phyloP scores from a whole-genome alignment of 495 filamentous ascomycete genomes.

The Xylaria cubensis region DNA sequence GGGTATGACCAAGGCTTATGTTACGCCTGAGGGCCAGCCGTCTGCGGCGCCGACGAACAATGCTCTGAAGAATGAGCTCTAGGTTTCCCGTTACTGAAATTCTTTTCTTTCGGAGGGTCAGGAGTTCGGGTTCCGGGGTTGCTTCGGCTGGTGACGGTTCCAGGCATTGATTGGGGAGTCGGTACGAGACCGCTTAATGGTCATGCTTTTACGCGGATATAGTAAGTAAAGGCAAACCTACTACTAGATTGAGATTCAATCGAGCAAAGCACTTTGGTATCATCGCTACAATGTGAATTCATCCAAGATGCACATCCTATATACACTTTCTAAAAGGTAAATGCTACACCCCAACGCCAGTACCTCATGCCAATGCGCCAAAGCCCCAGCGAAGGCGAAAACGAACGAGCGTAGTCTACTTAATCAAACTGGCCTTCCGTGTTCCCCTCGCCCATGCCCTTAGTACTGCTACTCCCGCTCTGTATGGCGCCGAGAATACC shows the following conservation, averaged over 20 bases:
- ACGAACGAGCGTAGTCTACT: background rate
- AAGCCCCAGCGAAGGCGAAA: background rate
- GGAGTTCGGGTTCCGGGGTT: slow-evolving; percentile 17
- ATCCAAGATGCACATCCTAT: slow-evolving; percentile 17
- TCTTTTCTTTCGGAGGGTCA: background rate
- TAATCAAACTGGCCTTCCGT: slow-evolving; percentile 68
- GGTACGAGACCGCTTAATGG: background rate
- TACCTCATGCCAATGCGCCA: background rate
- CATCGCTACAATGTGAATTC: slow-evolving; percentile 4
- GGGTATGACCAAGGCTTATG: slow-evolving; percentile 94
- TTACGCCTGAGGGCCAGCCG: slow-evolving; percentile 85
- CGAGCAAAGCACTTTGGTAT: background rate
- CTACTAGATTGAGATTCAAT: background rate
- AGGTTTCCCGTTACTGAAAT: background rate
- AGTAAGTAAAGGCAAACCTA: background rate
- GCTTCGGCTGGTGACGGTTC: slow-evolving; percentile 7
- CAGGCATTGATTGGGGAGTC: background rate
- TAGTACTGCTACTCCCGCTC: slow-evolving; percentile 83
- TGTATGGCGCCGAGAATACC: slow-evolving; percentile 91
- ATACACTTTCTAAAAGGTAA: background rate
- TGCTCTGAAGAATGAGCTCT: slow-evolving; percentile 48
- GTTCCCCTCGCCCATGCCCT: slow-evolving; percentile 84
- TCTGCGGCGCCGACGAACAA: slow-evolving; percentile 75
- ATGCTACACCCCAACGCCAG: slow-evolving; percentile 15
- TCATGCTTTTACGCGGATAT: background rate